Evolutionary conservation across 345 rosid species (phyloP).

Genomic region (Gossypium australe): DNA sequence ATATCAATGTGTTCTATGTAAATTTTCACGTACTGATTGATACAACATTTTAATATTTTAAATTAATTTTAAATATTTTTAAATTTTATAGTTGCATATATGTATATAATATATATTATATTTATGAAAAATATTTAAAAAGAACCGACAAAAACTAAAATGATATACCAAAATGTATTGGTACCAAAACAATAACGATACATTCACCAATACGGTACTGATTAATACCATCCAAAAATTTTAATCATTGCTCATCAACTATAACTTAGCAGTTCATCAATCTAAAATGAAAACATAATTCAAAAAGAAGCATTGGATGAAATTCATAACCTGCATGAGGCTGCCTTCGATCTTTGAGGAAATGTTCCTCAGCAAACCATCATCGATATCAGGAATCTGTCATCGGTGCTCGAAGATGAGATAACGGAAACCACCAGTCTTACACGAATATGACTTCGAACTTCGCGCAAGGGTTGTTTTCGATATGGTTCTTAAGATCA

Average conservation of each 20-base stretch:
- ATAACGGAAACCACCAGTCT: not conserved
- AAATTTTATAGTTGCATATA: too few relatives aligned
- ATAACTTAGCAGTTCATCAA: not conserved
- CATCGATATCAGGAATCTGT: not conserved
- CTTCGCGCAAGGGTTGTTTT: conserved; percentile 64
- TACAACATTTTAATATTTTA: too few relatives aligned
- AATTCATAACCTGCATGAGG: not conserved
- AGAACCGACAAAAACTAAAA: too few relatives aligned
- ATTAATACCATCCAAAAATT: not conserved
- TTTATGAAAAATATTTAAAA: too few relatives aligned
- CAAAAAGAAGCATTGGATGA: not conserved
- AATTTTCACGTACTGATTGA: too few relatives aligned
- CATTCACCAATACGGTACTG: too few relatives aligned
- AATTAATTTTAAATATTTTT: too few relatives aligned
- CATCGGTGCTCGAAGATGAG: not conserved
- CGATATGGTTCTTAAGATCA: conserved; percentile 51
- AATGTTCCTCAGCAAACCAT: not conserved
- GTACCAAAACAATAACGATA: too few relatives aligned
- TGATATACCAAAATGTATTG: too few relatives aligned
- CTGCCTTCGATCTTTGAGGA: not conserved
- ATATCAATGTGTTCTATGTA: too few relatives aligned
- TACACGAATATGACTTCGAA: conserved; percentile 67
- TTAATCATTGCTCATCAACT: not conserved
- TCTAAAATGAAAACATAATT: not conserved
- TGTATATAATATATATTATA: too few relatives aligned